Evolutionary conservation across 345 rosid species (phyloP).

Genomic region (Cochlearia excelsa): DNA sequence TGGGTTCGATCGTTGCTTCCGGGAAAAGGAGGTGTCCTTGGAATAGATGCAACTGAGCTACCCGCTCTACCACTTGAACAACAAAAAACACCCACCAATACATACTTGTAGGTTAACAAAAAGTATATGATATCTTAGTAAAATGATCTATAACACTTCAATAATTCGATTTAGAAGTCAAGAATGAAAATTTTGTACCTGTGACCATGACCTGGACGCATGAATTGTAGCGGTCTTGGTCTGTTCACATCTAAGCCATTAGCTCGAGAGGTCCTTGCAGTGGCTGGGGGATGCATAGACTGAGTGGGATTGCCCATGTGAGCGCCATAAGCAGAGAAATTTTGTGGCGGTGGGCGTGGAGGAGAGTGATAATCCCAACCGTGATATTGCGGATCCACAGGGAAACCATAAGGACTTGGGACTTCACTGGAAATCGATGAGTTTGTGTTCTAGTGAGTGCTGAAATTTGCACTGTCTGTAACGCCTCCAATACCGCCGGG

Average conservation of each 20-base stretch:
- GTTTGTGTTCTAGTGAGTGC: conserved; percentile 59
- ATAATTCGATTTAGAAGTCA: neutral
- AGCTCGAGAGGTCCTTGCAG: conserved; percentile 57
- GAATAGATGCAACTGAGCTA: conserved; percentile 58
- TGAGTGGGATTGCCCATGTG: conserved; percentile 58
- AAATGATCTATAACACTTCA: neutral
- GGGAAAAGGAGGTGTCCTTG: conserved; percentile 71
- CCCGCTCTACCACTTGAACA: conserved; percentile 68
- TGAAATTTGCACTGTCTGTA: conserved; percentile 67
- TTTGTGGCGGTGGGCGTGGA: conserved; percentile 42
- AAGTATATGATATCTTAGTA: neutral
- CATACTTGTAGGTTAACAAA: conserved; percentile 1
- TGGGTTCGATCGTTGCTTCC: conserved; percentile 89
- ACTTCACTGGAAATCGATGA: conserved; percentile 71
- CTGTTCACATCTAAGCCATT: conserved; percentile 48
- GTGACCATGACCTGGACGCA: conserved; percentile 81
- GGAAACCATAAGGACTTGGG: conserved; percentile 66
- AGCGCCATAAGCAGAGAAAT: conserved; percentile 56
- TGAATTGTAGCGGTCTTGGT: conserved; percentile 68
- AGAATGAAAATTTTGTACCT: conserved; percentile 47
- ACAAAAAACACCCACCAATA: conserved; percentile 13
- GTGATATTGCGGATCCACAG: conserved; percentile 75
- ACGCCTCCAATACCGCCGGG: conserved; percentile 63
- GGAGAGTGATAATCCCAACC: conserved; percentile 40
- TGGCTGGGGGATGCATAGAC: conserved; percentile 48